Base-by-base conservation (phyloP, 129 eudicot genomes). In the Chrysanthemum seticuspe region DNA sequence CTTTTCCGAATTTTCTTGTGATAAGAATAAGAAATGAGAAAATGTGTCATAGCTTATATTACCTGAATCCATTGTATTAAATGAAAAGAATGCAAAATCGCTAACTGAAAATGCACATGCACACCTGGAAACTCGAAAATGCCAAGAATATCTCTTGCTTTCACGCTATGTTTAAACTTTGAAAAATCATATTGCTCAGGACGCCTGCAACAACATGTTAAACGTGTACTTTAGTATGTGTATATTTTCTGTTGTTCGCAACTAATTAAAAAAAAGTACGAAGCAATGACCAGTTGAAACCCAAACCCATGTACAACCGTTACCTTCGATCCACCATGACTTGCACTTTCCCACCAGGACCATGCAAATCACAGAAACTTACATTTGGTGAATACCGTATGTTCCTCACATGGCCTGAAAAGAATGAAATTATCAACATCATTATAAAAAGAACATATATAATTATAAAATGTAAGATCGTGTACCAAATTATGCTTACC, bases 141-240 rank as follows among this genome's bases (percentile, higher is more conserved):
- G 10, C 98, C 98, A 79, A 90, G 97, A 59, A 90, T 86, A 81
- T 94, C 98, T 18, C 98, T 97, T 70, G 97, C 97, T 69, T 90
- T 94, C 72, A 94, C 98, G 61, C 89, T 62, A 59, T 82, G 68
- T 75, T 93, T 97, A 59, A 82, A 84, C 82, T 73, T 84, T 40
- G 87, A 72, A 73, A 93, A 93, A 60, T 87, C 97, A 65, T 83
- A 92, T 82, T 84, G 58, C 49, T 84, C 91, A 12, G 98, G 86
- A 64, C 61, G 70, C 86, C 98, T n/a, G n/a, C n/a, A n/a, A n/a
- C n/a, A n/a, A n/a, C n/a, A n/a, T n/a, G n/a, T n/a, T n/a, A n/a
- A n/a, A n/a, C n/a, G n/a, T n/a, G n/a, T n/a, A n/a, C n/a, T n/a
- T n/a, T n/a, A n/a, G n/a, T n/a, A n/a, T n/a, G n/a, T 62, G 75